Evolutionary conservation across 2,329 filamentous ascomycete species (phyloP), one percentile per base, ranked within the genome.

Genomic region (Penicillium oxalicum): DNA sequence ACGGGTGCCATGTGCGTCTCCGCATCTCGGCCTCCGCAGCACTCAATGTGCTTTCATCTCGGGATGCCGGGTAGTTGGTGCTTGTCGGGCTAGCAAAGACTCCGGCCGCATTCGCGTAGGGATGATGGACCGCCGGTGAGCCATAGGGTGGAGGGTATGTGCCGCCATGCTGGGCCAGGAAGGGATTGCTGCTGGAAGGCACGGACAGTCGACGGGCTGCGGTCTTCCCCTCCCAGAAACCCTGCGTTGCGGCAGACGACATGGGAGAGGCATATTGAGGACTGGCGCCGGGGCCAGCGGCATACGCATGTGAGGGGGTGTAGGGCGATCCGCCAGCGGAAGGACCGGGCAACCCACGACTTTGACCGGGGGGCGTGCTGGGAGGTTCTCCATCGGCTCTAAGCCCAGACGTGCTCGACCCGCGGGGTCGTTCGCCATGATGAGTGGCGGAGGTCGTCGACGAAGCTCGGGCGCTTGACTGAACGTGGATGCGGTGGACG

Each of bases 1-100:
- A 87, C 0, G 89, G 88, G 68, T 96, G 91, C 91, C 91, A 96
- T 2, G 91, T 96, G 45, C 90, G 81, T 53, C 91, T 78, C 55
- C 90, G 82, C 80, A 84, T 88, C 47, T 88, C 86, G 37, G 89
- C 84, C 54, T 95, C 89, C 0, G 79, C 72, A 5, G 66, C 56
- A 45, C 57, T 65, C 27, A 64, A 55, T n/a, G 51, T 59, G 26
- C 57, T 55, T 43, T 66, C 66, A 28, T 70, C 68, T 27, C 67
- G 64, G 5, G 66, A 61, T 24, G 58, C 45, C 18, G 76, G 74
- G 44, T 77, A 81, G 7, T 78, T 74, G 0, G 87, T 86, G 37
- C 74, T 78, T 0, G 82, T 86, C 4, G 89, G 89, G 76, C 72
- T 88, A 54, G 69, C 82, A 52, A 85, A 75, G 44, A 81, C 79